These are phyloP conservation scores for Leccinum disarticulatum DNA, from an alignment of 768 basidiomycete species.

Conservation along the genomic window DNA sequence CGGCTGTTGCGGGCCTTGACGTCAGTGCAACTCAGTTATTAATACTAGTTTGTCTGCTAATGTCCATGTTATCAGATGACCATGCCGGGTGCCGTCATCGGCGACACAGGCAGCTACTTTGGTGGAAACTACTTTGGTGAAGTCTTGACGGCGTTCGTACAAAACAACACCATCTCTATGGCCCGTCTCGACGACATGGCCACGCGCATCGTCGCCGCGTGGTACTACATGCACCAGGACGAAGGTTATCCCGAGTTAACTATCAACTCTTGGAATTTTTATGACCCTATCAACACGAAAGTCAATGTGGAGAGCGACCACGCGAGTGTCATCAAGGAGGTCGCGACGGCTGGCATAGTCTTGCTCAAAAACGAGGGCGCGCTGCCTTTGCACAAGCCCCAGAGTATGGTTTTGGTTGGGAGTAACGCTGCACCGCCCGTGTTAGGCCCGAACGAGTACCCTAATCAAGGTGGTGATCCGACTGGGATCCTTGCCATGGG, in stretches of 20 bases:
- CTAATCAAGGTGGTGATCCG: conserved; percentile 57
- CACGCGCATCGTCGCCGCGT: conserved; percentile 67
- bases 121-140: conserved; percentile 51
- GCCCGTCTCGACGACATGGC: conserved; percentile 69
- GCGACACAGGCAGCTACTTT: conserved; percentile 30
- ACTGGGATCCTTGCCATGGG: conserved; percentile 85
- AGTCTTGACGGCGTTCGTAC: conserved; percentile 56
- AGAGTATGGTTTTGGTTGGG: conserved; percentile 61
- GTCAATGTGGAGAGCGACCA: conserved; percentile 63
- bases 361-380: conserved; percentile 64
- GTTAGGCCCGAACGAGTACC: conserved; percentile 69
- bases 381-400: conserved; percentile 59
- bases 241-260: conserved; percentile 26
- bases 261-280: conserved; percentile 27
- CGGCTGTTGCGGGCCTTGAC: conserved; percentile 62
- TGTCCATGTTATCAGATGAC: conserved; percentile 50
- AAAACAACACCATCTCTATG: conserved; percentile 57
- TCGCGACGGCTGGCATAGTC: conserved; percentile 67
- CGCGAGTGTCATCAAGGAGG: conserved; percentile 49
- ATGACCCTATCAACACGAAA: conserved; percentile 38
- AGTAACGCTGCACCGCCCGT: conserved; percentile 62
- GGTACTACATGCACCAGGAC: conserved; percentile 44
- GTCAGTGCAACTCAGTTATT: conserved; percentile 34
- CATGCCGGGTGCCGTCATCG: conserved; percentile 63
- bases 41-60: background rate